Percentiles rank a stretch among this genome's conserved stretches.
phyloP scores from a whole-genome alignment of 108 stramenopile species.

The Stephanodiscus minutulus region DNA sequence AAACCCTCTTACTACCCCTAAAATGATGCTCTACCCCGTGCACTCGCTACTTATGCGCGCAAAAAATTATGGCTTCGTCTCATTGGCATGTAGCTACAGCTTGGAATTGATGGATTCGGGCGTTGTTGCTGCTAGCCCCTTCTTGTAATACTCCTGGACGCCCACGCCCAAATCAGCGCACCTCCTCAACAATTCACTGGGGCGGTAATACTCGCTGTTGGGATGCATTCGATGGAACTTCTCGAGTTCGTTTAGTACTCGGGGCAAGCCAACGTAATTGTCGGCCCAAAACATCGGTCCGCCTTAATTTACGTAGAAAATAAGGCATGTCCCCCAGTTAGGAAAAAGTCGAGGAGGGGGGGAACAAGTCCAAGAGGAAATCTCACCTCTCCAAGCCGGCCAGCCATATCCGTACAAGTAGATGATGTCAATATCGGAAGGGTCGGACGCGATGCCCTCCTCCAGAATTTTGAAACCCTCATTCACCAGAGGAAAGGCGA shows the following conservation, averaged over 20 bases:
- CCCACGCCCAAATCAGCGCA: slow-evolving; percentile 68
- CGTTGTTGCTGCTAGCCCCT: neutral
- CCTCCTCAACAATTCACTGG: slow-evolving; percentile 68
- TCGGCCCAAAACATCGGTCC: slow-evolving; percentile 95
- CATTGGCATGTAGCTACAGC: slow-evolving; percentile 5
- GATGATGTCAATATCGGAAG: slow-evolving; percentile 94
- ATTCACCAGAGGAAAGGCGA: slow-evolving; percentile 92
- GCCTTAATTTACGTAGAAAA: slow-evolving; percentile 21
- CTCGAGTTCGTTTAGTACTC: slow-evolving; percentile 56
- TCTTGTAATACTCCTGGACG: slow-evolving; percentile 71
- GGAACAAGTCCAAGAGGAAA: too few species aligned
- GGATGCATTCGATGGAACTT: slow-evolving; percentile 62
- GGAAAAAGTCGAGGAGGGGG: too few species aligned
- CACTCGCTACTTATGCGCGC: too few species aligned
- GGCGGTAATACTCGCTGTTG: slow-evolving; percentile 72
- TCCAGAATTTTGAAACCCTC: slow-evolving; percentile 97
- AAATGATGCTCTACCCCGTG: too few species aligned
- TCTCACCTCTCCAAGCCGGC: slow-evolving; percentile 85
- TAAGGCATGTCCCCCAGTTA: too few species aligned
- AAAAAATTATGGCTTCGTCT: too few species aligned
- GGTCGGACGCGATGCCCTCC: slow-evolving; percentile 89
- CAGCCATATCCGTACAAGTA: slow-evolving; percentile 96
- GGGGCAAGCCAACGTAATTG: slow-evolving; percentile 73
- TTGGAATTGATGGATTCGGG: slow-evolving; percentile 17
- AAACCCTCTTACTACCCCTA: too few species aligned